phyloP scores from a whole-genome alignment of 352 stramenopile genomes.

The Halophytophthora batemanensis region DNA sequence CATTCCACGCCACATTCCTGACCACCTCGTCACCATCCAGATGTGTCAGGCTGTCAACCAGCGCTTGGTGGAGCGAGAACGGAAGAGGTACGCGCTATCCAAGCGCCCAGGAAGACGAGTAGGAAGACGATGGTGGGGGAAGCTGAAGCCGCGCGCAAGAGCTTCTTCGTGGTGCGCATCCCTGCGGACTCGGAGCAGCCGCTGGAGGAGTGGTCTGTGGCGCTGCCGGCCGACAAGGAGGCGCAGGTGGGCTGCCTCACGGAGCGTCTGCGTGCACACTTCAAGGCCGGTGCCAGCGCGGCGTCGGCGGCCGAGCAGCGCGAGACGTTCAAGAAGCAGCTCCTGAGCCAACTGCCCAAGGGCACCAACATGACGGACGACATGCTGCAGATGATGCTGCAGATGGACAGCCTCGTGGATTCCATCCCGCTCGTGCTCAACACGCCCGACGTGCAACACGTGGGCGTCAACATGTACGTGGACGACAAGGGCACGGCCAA shows the following conservation, averaged over 20 bases:
- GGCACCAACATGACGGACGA: slow-evolving; percentile 58
- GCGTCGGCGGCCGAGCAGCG: slow-evolving; percentile 48
- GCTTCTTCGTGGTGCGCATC: slow-evolving; percentile 75
- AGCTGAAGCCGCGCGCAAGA: slow-evolving; percentile 37
- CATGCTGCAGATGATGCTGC: slow-evolving; percentile 86
- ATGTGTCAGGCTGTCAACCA: too few relatives aligned
- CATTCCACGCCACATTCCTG: too few relatives aligned
- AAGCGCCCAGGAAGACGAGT: too few relatives aligned
- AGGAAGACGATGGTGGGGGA: slow-evolving; percentile 64
- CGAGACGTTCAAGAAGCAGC: slow-evolving; percentile 80
- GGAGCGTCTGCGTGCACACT: slow-evolving; percentile 75
- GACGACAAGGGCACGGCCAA: slow-evolving; percentile 90
- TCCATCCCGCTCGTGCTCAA: slow-evolving; percentile 87
- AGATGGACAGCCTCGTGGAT: slow-evolving; percentile 88
- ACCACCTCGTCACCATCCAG: too few relatives aligned
- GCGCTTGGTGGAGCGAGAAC: too few relatives aligned
- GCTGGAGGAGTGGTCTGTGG: slow-evolving; percentile 75
- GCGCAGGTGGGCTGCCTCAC: slow-evolving; percentile 78
- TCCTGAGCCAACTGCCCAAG: slow-evolving; percentile 68
- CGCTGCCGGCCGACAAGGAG: slow-evolving; percentile 71
- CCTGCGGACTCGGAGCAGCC: slow-evolving; percentile 45
- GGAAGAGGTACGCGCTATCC: too few relatives aligned
- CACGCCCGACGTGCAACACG: slow-evolving; percentile 56
- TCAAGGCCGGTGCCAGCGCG: slow-evolving; percentile 43
- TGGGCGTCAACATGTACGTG: slow-evolving; percentile 89